Evolutionary conservation across 202 grass and related monocot species (phyloP).

Genomic region (Miscanthus sacchariflorus): DNA sequence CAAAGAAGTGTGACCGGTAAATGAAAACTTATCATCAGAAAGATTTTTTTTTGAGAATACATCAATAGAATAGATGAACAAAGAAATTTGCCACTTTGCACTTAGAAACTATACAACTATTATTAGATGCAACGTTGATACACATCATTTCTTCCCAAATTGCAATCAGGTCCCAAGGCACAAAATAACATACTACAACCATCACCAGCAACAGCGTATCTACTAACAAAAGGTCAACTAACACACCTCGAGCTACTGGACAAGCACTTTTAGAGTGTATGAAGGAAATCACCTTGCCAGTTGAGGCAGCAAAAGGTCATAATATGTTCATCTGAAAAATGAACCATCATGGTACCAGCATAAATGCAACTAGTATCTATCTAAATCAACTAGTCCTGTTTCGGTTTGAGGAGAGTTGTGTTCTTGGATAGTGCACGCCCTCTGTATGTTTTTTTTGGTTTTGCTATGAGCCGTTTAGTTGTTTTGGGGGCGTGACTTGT

Average conservation of each 20-base stretch:
- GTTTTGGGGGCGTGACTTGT: no score
- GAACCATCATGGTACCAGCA: neutral
- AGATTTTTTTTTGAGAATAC: neutral
- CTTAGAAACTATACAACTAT: no score
- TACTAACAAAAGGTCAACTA: neutral
- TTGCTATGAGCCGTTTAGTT: no score
- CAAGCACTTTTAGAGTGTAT: neutral
- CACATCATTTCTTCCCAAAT: neutral
- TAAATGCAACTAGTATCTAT: neutral
- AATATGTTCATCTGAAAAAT: neutral
- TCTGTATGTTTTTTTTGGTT: no score
- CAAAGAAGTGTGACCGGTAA: neutral
- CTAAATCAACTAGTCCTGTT: neutral
- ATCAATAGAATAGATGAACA: neutral
- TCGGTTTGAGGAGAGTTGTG: no score
- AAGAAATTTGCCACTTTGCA: neutral
- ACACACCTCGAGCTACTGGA: neutral
- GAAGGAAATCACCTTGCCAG: no score
- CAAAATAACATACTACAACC: neutral
- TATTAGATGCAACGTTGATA: neutral
- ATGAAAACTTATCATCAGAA: neutral
- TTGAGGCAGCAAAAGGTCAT: neutral
- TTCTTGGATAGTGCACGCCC: no score
- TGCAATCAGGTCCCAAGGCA: no score
- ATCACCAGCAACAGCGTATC: no score